phyloP scores from a whole-genome alignment of 176 grass and related monocot genomes.

The Triticum turgidum region DNA sequence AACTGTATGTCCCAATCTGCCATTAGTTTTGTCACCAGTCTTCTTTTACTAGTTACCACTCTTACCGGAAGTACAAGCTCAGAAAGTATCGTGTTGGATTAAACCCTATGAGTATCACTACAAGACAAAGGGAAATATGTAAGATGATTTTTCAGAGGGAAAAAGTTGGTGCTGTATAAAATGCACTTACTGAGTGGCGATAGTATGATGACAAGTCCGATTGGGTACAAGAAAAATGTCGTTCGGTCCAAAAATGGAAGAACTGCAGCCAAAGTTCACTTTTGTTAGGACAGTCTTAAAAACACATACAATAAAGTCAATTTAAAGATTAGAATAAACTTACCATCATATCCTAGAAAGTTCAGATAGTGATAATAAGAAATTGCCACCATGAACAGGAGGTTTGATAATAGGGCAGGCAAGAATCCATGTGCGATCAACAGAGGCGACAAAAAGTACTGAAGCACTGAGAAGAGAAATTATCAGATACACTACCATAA shows the following conservation, averaged over 20 bases:
- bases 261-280: slow-evolving; percentile 45
- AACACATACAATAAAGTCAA: background rate
- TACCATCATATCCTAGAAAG: slow-evolving; percentile 99
- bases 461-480: slow-evolving; percentile 61
- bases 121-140: slow-evolving; percentile 23
- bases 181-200: slow-evolving; percentile 87
- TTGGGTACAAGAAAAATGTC: slow-evolving; percentile 97
- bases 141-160: background rate
- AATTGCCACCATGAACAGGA: slow-evolving; percentile 86
- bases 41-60: slow-evolving; percentile 4
- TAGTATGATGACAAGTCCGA: slow-evolving; percentile 84
- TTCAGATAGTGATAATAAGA: slow-evolving; percentile 97
- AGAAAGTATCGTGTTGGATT: slow-evolving; percentile 90
- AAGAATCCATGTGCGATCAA: slow-evolving; percentile 92
- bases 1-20: slow-evolving; percentile 40
- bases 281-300: slow-evolving; percentile 8
- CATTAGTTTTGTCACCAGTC: slow-evolving; percentile 43
- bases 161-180: background rate
- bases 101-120: slow-evolving; percentile 91
- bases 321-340: background rate
- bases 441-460: slow-evolving; percentile 90
- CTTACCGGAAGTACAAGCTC: slow-evolving; percentile 83
- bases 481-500: slow-evolving; percentile 24
- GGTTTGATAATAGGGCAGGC: slow-evolving; percentile 77
- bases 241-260: slow-evolving; percentile 93